These are phyloP conservation scores for Monosporascus sp. DNA, from an alignment of 2,329 filamentous ascomycete genomes.

Conservation along the genomic window DNA sequence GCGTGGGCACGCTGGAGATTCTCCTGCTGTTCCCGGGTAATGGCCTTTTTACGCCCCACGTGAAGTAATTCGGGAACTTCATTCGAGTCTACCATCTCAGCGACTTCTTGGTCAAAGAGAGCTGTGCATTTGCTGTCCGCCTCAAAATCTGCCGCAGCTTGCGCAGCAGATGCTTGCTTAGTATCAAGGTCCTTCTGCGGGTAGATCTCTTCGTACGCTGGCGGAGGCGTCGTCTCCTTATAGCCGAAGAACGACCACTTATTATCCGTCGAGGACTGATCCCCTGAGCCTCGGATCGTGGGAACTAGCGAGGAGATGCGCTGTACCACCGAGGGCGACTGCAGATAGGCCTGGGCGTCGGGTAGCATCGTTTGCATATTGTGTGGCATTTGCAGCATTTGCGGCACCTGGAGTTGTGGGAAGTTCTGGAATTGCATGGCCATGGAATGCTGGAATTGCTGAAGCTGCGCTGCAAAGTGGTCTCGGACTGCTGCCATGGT, in stretches of 20 bases:
- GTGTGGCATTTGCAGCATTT: slow-evolving; percentile 54
- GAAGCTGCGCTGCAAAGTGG: slow-evolving; percentile 67
- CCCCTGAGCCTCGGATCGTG: slow-evolving; percentile 47
- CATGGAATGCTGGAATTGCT: slow-evolving; percentile 71
- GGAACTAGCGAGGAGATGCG: slow-evolving; percentile 70
- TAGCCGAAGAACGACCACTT: slow-evolving; percentile 56
- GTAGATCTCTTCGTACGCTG: slow-evolving; percentile 76
- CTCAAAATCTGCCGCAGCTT: slow-evolving; percentile 53
- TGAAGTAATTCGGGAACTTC: slow-evolving; percentile 43
- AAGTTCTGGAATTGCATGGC: slow-evolving; percentile 62
- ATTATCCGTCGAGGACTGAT: slow-evolving; percentile 40
- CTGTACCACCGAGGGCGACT: slow-evolving; percentile 58
- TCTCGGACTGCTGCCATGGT: slow-evolving; percentile 68
- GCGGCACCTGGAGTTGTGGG: slow-evolving; percentile 58
- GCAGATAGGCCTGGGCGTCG: slow-evolving; percentile 66
- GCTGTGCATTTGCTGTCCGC: slow-evolving; percentile 54
- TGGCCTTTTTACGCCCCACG: slow-evolving; percentile 58
- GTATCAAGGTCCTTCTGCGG: slow-evolving; percentile 50
- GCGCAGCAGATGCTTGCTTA: slow-evolving; percentile 54
- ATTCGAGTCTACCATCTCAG: slow-evolving; percentile 22
- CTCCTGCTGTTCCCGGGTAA: slow-evolving; percentile 62
- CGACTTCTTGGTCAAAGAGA: slow-evolving; percentile 45
- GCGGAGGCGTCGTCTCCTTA: slow-evolving; percentile 50
- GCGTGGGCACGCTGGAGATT: slow-evolving; percentile 57
- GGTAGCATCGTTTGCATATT: slow-evolving; percentile 51